These are phyloP conservation scores for Cyberlindnera amylophila DNA, from an alignment of 805 yeast genomes.

Conservation along the genomic window DNA sequence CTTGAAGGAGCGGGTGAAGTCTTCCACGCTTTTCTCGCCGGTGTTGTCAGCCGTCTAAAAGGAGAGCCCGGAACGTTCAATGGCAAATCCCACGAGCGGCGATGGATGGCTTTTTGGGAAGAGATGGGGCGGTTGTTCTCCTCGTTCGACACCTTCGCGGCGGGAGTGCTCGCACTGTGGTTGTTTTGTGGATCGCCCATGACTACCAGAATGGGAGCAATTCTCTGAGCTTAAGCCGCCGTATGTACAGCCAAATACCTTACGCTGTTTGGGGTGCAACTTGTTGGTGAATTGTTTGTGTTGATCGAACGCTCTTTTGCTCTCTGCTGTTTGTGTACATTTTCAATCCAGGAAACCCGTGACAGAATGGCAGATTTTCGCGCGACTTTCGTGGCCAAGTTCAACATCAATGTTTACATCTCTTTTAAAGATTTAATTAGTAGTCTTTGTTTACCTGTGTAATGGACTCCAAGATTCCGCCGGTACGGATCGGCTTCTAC, in stretches of 20 bases:
- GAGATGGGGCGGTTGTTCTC: background rate
- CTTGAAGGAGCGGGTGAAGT: background rate
- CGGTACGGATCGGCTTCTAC: constrained; percentile 50
- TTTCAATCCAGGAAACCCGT: background rate
- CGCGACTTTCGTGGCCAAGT: too few relatives aligned
- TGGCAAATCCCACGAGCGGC: constrained; percentile 25
- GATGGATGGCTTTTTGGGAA: constrained; percentile 4
- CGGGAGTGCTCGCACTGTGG: background rate
- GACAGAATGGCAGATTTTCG: background rate
- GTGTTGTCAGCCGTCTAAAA: constrained; percentile 22
- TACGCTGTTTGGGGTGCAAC: too few relatives aligned
- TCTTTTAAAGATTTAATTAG: too few relatives aligned
- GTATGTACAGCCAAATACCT: too few relatives aligned
- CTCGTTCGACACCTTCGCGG: background rate
- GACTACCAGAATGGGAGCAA: background rate
- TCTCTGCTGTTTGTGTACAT: constrained; percentile 1
- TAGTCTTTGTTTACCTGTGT: too few relatives aligned
- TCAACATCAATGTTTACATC: too few relatives aligned
- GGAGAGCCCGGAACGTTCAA: constrained; percentile 21
- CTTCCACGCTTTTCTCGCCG: constrained; percentile 7
- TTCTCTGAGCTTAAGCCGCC: too few relatives aligned
- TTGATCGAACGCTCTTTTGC: too few relatives aligned
- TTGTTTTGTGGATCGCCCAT: background rate
- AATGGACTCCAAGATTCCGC: constrained; percentile 2
- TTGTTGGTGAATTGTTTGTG: too few relatives aligned